Evolutionary conservation across 1,284 basidiomycete genomes (phyloP), one percentile per base, ranked within the genome.

Genomic region (Thecaphora frezii): DNA sequence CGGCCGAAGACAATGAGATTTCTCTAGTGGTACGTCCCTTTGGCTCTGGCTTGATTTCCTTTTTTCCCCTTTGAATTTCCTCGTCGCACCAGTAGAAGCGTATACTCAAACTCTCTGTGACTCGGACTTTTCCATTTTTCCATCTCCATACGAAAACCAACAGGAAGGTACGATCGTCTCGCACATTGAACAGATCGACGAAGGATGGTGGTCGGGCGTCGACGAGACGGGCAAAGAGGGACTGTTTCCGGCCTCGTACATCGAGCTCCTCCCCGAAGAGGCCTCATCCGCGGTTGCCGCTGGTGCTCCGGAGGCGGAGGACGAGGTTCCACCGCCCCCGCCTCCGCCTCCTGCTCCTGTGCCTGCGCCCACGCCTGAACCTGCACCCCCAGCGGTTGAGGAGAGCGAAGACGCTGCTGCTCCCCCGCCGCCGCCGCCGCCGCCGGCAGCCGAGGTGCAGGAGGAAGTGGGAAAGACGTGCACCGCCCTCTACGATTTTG

Each of bases 351-450:
- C 60, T 5, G 45, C 61, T 2, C 42, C 60, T 16, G 57, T 62
- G 12, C 54, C 58, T 19, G 51, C 44, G 16, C 21, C 36, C 18
- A 21, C 58, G 8, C 49, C 56, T 0, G 36, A 52, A 16, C 45
- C 66, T 13, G 50, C 52, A 16, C n/a, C 51, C 3, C 48, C 59
- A 4, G 48, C 54, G 28, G 22, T 51, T 33, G 52, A 56, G 22
- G 41, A 53, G 28, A 47, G 66, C 22, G 55, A 56, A 23, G 52
- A 43, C 14, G 46, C 26, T 55, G 90, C 72, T 85, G 89, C 70
- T 1, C 74, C 77, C 1, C 77, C 77, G 2, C 71, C 76, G 5
- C 66, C 73, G 1, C 71, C 67, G 8, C 72, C 67, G 19, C 65
- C 69, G 2, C 57, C 58, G 1, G 55, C 59, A 42, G 40, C 54